Conservation (phyloP, 331 rosid genomes). For the Prunus yedoensis region DNA sequence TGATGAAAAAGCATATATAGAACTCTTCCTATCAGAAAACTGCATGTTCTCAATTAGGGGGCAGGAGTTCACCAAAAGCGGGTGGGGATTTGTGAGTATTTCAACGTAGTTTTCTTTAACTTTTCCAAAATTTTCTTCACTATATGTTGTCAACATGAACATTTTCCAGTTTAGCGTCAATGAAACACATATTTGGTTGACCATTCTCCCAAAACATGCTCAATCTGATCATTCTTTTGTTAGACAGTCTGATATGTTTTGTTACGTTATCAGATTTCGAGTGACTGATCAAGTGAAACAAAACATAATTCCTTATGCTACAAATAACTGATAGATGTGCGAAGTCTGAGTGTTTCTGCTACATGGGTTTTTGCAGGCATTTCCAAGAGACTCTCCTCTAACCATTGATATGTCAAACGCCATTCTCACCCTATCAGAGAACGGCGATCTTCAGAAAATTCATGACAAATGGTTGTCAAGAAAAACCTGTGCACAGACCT, state of each 20-base stretch:
- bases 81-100: slow-evolving; percentile 61
- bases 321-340: too few species aligned
- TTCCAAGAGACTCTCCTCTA: slow-evolving; percentile 68
- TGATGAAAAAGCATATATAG: slow-evolving; percentile 46
- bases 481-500: slow-evolving; percentile 32
- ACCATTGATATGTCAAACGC: slow-evolving; percentile 74
- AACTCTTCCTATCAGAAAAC: slow-evolving; percentile 50
- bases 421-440: slow-evolving; percentile 60
- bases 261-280: background rate
- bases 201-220: too few species aligned
- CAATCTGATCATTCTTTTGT: background rate
- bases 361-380: slow-evolving; percentile 42
- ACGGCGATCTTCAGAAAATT: slow-evolving; percentile 57
- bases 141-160: too few species aligned
- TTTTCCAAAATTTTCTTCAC: too few species aligned
- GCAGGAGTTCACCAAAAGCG: slow-evolving; percentile 47
- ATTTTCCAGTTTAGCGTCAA: too few species aligned
- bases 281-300: too few species aligned
- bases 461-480: slow-evolving; percentile 58
- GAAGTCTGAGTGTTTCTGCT: too few species aligned
- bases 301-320: too few species aligned
- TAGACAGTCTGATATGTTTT: background rate
- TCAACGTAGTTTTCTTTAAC: background rate
- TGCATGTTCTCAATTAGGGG: slow-evolving; percentile 44
- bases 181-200: too few species aligned